Conservation (phyloP, 768 basidiomycete genomes). For the Heimioporus sp. region DNA sequence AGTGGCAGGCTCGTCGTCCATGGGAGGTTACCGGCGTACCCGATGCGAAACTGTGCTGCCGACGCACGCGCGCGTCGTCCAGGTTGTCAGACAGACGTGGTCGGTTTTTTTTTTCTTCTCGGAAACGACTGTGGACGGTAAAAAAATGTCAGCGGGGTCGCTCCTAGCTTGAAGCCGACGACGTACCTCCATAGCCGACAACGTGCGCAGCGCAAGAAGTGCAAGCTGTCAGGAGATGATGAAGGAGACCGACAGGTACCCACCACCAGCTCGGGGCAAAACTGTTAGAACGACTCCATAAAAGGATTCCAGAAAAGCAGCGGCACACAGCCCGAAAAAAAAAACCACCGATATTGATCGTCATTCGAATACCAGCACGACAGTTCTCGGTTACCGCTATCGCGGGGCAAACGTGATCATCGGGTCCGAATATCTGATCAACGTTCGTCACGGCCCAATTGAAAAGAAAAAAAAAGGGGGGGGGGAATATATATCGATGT, state of each 20-base stretch:
- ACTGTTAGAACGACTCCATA: conserved; percentile 69
- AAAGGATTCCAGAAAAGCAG: conserved; percentile 57
- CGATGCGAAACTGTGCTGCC: conserved; percentile 56
- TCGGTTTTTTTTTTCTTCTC: conserved; percentile 39
- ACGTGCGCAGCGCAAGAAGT: conserved; percentile 58
- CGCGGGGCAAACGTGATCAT: too few species aligned
- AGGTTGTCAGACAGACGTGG: conserved; percentile 42
- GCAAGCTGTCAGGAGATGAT: conserved; percentile 29
- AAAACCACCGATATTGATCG: too few species aligned
- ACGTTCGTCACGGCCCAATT: too few species aligned
- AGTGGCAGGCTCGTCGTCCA: conserved; percentile 43
- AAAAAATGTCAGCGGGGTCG: neutral
- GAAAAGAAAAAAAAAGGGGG: too few species aligned
- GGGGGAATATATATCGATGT: too few species aligned
- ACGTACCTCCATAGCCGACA: conserved; percentile 52
- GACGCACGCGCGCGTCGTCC: neutral
- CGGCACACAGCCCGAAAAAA: conserved; percentile 61
- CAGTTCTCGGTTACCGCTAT: too few species aligned
- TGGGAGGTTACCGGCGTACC: conserved; percentile 52
- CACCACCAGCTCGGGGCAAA: conserved; percentile 62
- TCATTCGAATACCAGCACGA: too few species aligned
- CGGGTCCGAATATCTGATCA: too few species aligned
- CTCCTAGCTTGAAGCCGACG: neutral
- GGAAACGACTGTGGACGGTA: conserved; percentile 55
- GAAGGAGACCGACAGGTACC: conserved; percentile 22